Base-by-base conservation (phyloP, 768 basidiomycete genomes). In the Boletus rubescentipes region DNA sequence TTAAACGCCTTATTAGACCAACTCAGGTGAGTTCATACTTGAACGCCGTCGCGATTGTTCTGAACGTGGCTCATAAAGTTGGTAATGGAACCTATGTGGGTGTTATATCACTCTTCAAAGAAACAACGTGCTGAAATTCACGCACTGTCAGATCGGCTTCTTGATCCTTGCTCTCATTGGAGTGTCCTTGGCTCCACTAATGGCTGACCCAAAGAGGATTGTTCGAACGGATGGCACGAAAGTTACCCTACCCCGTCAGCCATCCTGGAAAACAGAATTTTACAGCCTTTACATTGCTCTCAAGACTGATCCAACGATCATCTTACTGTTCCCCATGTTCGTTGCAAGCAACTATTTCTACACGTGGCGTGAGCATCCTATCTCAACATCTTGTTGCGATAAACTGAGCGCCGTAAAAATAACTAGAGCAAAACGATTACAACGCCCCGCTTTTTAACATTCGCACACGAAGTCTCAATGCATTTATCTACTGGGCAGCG, bases 331-430 rank as follows among this genome's bases (percentile, higher is more conserved):
- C 75, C 91, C 91, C 12, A 88, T 92, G 85, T 91, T 92, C 71
- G 82, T 91, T 50, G 82, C 87, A 9, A 87, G 85, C 39, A 91
- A 91, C 67, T 91, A 87, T 81, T 91, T 91, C 72, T 91, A 91
- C 65, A 86, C 89, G 2, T 91, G 87, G 87, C 89, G 87, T 89
- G 55, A 64, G 85, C 69, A 21, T 30, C 16, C 20, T 20, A 29
- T 35, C 9, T 31, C 38, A n/a, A 34, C 8, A 6, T 23, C 18
- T 41, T 40, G 16, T 26, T 16, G 32, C 29, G 38, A 46, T 10
- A 12, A 54, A 26, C 40, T 57, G 40, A 66, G 14, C 20, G 2
- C 68, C n/a, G 14, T 34, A 41, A n/a, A 42, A 34, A 46, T 10
- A 34, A 64, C 47, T 55, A 89, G 86, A 91, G 69, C 87, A 87